Evolutionary conservation across 2,329 filamentous ascomycete genomes (phyloP).

Genomic region (Colletotrichum paranaense): DNA sequence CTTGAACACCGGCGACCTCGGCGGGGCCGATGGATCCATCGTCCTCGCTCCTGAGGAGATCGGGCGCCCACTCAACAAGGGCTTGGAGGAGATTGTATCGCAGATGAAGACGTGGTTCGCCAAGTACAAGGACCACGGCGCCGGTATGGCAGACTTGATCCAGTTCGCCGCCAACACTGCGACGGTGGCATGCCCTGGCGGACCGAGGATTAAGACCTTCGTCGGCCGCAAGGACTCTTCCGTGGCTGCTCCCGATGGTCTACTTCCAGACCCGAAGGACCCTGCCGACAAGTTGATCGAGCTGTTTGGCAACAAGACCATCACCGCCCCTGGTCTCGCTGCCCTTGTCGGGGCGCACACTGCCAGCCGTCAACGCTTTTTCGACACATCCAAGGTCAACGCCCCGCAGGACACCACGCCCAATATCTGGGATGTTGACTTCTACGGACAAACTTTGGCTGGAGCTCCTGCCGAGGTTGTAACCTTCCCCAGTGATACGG

Average conservation of each 20-base stretch:
- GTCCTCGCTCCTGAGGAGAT: conserved; percentile 50
- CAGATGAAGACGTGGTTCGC: conserved; percentile 52
- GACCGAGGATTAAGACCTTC: conserved; percentile 60
- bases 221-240: conserved; percentile 61
- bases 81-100: conserved; percentile 55
- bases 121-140: conserved; percentile 52
- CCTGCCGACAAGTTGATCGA: conserved; percentile 56
- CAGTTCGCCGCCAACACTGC: conserved; percentile 64
- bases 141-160: conserved; percentile 65
- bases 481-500: conserved; percentile 54
- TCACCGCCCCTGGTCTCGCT: conserved; percentile 59
- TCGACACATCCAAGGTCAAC: conserved; percentile 51
- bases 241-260: conserved; percentile 49
- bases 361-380: conserved; percentile 58
- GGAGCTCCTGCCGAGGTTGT: conserved; percentile 49
- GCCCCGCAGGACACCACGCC: conserved; percentile 64
- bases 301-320: conserved; percentile 65
- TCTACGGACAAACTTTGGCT: conserved; percentile 55
- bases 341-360: conserved; percentile 67
- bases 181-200: conserved; percentile 57
- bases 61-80: conserved; percentile 54
- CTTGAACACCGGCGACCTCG: conserved; percentile 49
- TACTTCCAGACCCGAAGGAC: conserved; percentile 57
- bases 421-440: conserved; percentile 63
- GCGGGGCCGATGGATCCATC: conserved; percentile 57